Evolutionary conservation across 352 stramenopile species (phyloP).

Genomic region (Phytophthora vignae): DNA sequence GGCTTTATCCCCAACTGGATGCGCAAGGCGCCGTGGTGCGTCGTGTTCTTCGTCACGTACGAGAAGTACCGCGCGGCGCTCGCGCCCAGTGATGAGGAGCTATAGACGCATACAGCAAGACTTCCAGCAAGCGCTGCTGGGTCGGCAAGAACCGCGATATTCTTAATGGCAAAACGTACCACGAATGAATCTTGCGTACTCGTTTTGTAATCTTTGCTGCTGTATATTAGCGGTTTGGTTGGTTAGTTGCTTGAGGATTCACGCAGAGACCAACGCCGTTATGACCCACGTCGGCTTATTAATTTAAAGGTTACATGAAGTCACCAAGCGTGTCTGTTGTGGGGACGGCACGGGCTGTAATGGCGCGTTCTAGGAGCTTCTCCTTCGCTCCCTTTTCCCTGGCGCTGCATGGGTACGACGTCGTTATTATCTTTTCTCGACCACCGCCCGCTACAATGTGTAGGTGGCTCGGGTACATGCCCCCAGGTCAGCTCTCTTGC

Average conservation of each 20-base stretch:
- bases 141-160: slow-evolving; percentile 16
- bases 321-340: slow-evolving; percentile 16
- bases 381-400: slow-evolving; percentile 19
- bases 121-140: slow-evolving; percentile 37
- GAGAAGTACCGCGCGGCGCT: slow-evolving; percentile 75
- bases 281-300: slow-evolving; percentile 22
- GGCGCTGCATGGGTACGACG: slow-evolving; percentile 2
- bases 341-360: not conserved
- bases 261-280: not conserved
- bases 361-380: slow-evolving; percentile 19
- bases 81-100: slow-evolving; percentile 33
- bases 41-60: slow-evolving; percentile 91
- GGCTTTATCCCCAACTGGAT: slow-evolving; percentile 91
- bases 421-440: slow-evolving; percentile 12
- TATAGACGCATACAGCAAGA: slow-evolving; percentile 25
- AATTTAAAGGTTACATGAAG: slow-evolving; percentile 51
- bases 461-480: slow-evolving; percentile 15
- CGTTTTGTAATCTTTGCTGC: not conserved
- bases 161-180: slow-evolving; percentile 5
- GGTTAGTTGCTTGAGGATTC: slow-evolving; percentile 16
- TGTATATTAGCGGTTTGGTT: slow-evolving; percentile 20
- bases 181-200: not conserved
- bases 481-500: not conserved
- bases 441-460: slow-evolving; percentile 15
- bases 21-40: slow-evolving; percentile 87